These are phyloP conservation scores for Dysphania ambrosioides DNA, from an alignment of 148 eudicot genomes.

Conservation along the genomic window DNA sequence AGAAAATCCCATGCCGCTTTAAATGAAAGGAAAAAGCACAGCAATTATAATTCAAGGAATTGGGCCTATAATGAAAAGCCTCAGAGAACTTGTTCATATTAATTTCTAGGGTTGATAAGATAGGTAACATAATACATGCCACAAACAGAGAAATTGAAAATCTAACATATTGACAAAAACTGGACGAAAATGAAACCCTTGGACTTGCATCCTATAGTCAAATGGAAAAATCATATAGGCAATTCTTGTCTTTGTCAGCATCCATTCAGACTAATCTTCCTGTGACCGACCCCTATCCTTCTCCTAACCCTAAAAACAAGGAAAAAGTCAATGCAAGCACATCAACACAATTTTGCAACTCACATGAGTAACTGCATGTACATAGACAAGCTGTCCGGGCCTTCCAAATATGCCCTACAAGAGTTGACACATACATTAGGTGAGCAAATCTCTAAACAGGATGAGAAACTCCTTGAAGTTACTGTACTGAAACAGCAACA, in stretches of 20 bases:
- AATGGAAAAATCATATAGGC: neutral
- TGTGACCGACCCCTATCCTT: no score
- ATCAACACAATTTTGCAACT: constrained; percentile 22
- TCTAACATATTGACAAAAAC: neutral
- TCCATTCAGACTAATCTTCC: neutral
- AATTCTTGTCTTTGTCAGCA: neutral
- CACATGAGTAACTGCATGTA: constrained; percentile 81
- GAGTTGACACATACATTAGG: constrained; percentile 5
- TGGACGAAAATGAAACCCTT: neutral
- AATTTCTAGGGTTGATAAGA: neutral
- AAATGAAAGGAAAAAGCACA: neutral
- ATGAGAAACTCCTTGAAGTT: neutral
- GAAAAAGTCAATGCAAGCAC: neutral
- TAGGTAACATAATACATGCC: no score
- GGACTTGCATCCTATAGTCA: neutral
- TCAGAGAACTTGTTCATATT: neutral
- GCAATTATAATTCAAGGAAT: no score
- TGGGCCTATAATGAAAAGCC: neutral
- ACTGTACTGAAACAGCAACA: constrained; percentile 7
- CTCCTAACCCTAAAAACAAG: no score
- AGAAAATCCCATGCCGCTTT: neutral
- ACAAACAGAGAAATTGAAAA: no score
- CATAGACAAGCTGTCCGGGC: constrained; percentile 61
- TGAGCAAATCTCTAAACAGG: neutral
- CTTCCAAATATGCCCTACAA: constrained; percentile 74